A percentile compares a stretch with the other conserved stretches of the same genome.
phyloP scores from a whole-genome alignment of 129 eudicot genomes.

The Deinandra increscens region DNA sequence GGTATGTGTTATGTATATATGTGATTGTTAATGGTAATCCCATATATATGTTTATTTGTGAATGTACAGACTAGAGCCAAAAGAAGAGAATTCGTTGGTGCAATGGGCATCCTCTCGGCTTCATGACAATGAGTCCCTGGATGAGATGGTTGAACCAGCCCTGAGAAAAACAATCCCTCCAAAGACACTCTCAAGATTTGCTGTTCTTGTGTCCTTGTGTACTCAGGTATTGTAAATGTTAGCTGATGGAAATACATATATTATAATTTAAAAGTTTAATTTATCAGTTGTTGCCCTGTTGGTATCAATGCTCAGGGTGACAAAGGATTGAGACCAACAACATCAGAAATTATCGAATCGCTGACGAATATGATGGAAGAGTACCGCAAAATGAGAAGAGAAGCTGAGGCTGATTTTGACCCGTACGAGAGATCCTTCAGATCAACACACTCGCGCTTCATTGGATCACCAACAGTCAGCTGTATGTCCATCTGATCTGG shows the following conservation, averaged over 20 bases:
- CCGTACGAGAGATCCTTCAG: constrained; percentile 62
- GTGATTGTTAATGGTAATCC: neutral
- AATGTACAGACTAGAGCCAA: constrained; percentile 50
- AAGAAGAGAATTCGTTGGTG: constrained; percentile 67
- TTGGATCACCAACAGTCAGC: constrained; percentile 70
- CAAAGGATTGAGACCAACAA: constrained; percentile 72
- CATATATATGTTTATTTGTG: constrained; percentile 1
- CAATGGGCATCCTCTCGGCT: constrained; percentile 85
- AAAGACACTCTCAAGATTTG: constrained; percentile 67
- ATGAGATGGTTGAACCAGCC: constrained; percentile 75
- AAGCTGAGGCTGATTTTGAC: constrained; percentile 41
- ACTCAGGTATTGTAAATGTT: constrained; percentile 44
- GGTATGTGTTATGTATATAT: constrained; percentile 33
- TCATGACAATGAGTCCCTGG: constrained; percentile 71
- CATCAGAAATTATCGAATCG: constrained; percentile 65
- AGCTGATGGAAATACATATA: too few relatives aligned
- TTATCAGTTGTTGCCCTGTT: neutral
- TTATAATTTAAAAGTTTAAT: too few relatives aligned
- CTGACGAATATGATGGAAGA: constrained; percentile 46
- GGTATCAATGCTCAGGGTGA: constrained; percentile 47
- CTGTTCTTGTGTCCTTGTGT: constrained; percentile 75
- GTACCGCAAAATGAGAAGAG: constrained; percentile 34
- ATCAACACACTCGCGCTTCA: constrained; percentile 63
- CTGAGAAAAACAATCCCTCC: constrained; percentile 46
- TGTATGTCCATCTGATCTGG: constrained; percentile 43